Evolutionary conservation across 2,329 filamentous ascomycete species (phyloP).

Genomic region (Alternaria sp.): DNA sequence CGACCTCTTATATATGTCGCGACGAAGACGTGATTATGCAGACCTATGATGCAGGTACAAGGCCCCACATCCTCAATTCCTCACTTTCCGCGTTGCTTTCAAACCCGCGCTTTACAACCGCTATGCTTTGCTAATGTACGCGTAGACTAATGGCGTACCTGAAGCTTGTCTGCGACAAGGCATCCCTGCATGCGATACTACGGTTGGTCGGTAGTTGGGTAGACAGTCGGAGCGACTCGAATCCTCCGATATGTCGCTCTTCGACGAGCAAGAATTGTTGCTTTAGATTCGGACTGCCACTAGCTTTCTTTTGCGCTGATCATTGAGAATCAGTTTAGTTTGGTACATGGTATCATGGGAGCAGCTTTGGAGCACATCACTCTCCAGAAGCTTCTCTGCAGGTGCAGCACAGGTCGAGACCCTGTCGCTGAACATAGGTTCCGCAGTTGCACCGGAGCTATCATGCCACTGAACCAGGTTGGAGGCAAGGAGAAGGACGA

Average conservation of each 20-base stretch:
- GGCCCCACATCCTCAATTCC: slow-evolving; percentile 13
- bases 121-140: slow-evolving; percentile 6
- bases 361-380: too few relatives aligned
- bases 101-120: slow-evolving; percentile 1
- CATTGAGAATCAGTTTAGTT: too few relatives aligned
- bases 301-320: too few relatives aligned
- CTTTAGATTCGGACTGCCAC: too few relatives aligned
- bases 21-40: slow-evolving; percentile 17
- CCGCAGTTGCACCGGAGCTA: neutral
- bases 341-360: too few relatives aligned
- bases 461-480: neutral
- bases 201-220: neutral
- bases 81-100: slow-evolving; percentile 6
- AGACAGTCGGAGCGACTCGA: neutral
- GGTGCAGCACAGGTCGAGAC: neutral
- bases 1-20: slow-evolving; percentile 18
- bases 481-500: neutral
- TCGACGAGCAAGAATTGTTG: neutral
- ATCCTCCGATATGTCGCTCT: neutral
- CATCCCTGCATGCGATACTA: neutral
- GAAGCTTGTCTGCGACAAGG: neutral
- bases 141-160: neutral
- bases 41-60: slow-evolving; percentile 9
- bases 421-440: neutral
- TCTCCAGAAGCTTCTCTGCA: slow-evolving; percentile 3